phyloP scores from a whole-genome alignment of 257 asterid species.

The Solanum virginianum region DNA sequence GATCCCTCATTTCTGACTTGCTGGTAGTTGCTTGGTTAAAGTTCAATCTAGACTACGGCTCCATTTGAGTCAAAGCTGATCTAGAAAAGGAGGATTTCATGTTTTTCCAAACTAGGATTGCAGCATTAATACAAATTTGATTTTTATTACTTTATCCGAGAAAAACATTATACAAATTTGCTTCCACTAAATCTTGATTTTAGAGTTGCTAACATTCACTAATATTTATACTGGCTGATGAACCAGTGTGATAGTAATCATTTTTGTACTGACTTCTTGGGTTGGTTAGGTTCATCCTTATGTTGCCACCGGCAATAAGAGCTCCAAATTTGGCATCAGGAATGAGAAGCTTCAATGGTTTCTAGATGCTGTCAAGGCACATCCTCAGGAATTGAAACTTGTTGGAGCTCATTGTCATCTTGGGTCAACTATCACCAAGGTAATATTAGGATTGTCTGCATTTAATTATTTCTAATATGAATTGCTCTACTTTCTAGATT shows the following conservation, averaged over 20 bases:
- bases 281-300: constrained; percentile 79
- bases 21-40: background rate
- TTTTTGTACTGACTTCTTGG: background rate
- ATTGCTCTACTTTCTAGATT: background rate
- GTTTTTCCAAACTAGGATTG: background rate
- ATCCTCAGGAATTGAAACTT: constrained; percentile 78
- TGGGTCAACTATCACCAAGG: constrained; percentile 97
- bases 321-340: constrained; percentile 90
- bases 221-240: background rate
- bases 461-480: background rate
- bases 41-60: background rate
- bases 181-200: background rate
- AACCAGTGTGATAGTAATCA: background rate
- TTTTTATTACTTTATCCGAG: no score
- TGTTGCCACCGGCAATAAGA: constrained; percentile 95
- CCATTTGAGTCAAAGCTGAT: background rate
- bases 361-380: constrained; percentile 86
- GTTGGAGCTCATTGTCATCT: constrained; percentile 98
- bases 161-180: background rate
- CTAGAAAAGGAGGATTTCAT: background rate
- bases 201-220: background rate
- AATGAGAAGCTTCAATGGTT: constrained; percentile 96
- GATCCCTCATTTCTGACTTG: background rate
- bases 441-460: background rate
- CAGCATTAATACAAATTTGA: background rate